Evolutionary conservation across 2,329 filamentous ascomycete genomes (phyloP), one percentile per base, ranked within the genome.

Genomic region (Penicillium rolfsii): DNA sequence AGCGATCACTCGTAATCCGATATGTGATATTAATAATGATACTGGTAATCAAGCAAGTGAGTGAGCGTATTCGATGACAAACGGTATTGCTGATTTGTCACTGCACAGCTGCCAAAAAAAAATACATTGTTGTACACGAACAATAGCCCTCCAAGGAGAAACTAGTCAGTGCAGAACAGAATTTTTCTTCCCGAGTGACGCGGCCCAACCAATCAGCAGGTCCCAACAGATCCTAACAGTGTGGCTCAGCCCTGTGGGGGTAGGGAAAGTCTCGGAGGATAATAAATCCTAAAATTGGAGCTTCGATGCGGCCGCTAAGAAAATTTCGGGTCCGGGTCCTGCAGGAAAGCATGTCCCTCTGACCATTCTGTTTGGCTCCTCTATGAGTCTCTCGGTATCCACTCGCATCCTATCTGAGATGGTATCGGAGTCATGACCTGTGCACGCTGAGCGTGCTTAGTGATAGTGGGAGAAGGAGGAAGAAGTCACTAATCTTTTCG

Each of bases 211-310:
- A 33, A 3, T 33, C 11, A 33, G 30, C 6, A 5, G 7, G 30
- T 6, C 2, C 30, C 30, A 11, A 33, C 30, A 11, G 16, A 11
- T 11, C 52, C 46, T 55, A 61, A 64, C 5, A 60, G 62, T 67
- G 66, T 68, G 66, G 65, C 67, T 65, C 65, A 69, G 67, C 65
- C 67, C 57, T 68, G 35, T 40, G 22, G 33, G 33, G 9, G 12
- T 52, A 12, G 48, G 28, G 28, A 22, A 22, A 22, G 19, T 22
- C 19, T 22, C 19, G 19, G 30, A 33, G 30, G 19, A 14, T 11
- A 36, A 24, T 30, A 57, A 24, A 38, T 49, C 60, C 60, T 56
- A 55, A 61, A 61, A 59, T 58, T 24, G 28, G 48, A 35, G 48
- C 30, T 35, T 19, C n/a, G 28, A 35, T 48, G 6, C 30, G 48